phyloP scores from a whole-genome alignment of 2,329 filamentous ascomycete genomes.

The Aspergillus sclerotialis region DNA sequence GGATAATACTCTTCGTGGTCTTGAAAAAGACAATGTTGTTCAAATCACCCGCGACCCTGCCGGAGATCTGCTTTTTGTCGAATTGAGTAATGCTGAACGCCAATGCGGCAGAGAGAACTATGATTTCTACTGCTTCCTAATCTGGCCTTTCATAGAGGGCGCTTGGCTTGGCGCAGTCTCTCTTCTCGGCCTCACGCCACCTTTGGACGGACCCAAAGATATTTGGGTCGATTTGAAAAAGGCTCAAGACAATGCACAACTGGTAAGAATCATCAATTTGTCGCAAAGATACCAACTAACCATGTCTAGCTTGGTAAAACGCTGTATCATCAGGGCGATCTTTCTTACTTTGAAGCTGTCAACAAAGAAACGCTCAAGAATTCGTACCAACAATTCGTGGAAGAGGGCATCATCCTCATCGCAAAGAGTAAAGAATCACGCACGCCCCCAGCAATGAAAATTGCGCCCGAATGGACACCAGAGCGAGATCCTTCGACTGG shows the following conservation, averaged over 20 bases:
- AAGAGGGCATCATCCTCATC: slow-evolving; percentile 79
- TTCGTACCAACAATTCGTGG: slow-evolving; percentile 77
- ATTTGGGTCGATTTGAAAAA: slow-evolving; percentile 72
- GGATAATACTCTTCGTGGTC: slow-evolving; percentile 65
- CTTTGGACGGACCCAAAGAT: slow-evolving; percentile 50
- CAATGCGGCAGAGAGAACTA: slow-evolving; percentile 82
- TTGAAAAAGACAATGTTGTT: slow-evolving; percentile 75
- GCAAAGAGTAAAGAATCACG: slow-evolving; percentile 56
- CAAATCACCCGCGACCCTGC: slow-evolving; percentile 53
- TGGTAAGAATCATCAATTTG: slow-evolving; percentile 46
- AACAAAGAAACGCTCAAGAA: slow-evolving; percentile 98
- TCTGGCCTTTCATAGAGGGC: slow-evolving; percentile 97
- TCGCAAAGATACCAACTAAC: background rate
- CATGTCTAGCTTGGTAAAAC: slow-evolving; percentile 74
- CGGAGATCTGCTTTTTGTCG: slow-evolving; percentile 56
- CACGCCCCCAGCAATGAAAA: slow-evolving; percentile 45
- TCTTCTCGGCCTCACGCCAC: slow-evolving; percentile 78
- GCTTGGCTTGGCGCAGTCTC: slow-evolving; percentile 87
- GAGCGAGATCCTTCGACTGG: slow-evolving; percentile 56
- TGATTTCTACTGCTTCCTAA: slow-evolving; percentile 97
- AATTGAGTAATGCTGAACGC: slow-evolving; percentile 69
- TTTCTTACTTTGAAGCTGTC: slow-evolving; percentile 95
- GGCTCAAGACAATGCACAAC: slow-evolving; percentile 72
- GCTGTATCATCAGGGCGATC: slow-evolving; percentile 91
- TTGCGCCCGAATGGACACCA: slow-evolving; percentile 70